phyloP scores from a whole-genome alignment of 192 early-diverging fungal species.

The Linnemannia elongata region DNA sequence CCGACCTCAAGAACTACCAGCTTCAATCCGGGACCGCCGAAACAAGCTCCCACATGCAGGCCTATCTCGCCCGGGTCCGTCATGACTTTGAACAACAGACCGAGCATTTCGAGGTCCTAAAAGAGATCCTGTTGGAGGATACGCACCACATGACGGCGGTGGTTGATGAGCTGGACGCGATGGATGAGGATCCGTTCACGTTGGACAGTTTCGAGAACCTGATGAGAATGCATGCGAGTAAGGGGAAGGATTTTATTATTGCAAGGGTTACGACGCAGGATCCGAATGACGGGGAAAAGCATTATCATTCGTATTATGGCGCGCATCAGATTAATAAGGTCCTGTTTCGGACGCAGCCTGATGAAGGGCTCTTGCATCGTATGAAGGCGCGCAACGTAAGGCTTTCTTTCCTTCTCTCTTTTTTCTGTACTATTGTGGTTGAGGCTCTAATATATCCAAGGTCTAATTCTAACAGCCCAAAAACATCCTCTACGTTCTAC shows the following conservation, averaged over 20 bases:
- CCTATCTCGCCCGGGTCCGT: conserved; percentile 21
- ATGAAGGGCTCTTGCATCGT: conserved; percentile 78
- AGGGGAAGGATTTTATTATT: conserved; percentile 77
- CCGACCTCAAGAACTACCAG: conserved; percentile 43
- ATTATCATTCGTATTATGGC: conserved; percentile 77
- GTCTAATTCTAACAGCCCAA: no score
- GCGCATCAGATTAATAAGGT: conserved; percentile 86
- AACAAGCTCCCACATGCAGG: conserved; percentile 21
- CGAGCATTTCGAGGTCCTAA: conserved; percentile 15
- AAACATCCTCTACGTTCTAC: background rate
- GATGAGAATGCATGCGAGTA: conserved; percentile 67
- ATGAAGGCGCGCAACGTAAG: conserved; percentile 84
- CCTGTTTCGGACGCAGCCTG: conserved; percentile 80
- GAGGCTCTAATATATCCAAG: no score
- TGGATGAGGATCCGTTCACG: conserved; percentile 81
- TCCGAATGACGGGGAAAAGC: conserved; percentile 63
- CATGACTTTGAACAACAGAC: conserved; percentile 28
- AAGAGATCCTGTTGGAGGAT: conserved; percentile 11
- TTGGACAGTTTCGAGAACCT: conserved; percentile 73
- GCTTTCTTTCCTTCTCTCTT: background rate
- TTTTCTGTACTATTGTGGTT: background rate
- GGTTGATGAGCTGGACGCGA: conserved; percentile 71
- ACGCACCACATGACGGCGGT: conserved; percentile 30
- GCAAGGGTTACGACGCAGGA: conserved; percentile 78
- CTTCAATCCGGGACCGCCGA: background rate